phyloP scores from a whole-genome alignment of 2,329 filamentous ascomycete species.

The Nemania abortiva region DNA sequence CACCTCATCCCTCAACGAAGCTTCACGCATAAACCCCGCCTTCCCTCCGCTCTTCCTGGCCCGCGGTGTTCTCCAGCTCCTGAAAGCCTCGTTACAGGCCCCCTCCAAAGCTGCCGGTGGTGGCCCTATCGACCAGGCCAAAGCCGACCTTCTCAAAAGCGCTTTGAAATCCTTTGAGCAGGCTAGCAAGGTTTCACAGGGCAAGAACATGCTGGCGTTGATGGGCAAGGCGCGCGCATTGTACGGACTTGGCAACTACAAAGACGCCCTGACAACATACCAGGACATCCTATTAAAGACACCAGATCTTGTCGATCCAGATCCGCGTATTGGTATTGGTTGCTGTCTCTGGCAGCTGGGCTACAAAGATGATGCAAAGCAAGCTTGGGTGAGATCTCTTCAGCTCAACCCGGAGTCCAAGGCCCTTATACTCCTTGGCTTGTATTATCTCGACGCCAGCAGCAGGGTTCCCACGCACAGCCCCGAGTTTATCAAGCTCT shows the following conservation, averaged over 20 bases:
- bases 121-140: constrained; percentile 76
- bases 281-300: constrained; percentile 88
- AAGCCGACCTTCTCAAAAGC: constrained; percentile 82
- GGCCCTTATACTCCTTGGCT: constrained; percentile 88
- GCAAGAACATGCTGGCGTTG: constrained; percentile 90
- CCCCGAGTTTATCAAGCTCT: constrained; percentile 84
- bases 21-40: constrained; percentile 91
- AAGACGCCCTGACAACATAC: constrained; percentile 85
- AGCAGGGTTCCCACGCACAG: constrained; percentile 85
- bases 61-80: constrained; percentile 86
- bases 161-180: constrained; percentile 96
- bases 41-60: constrained; percentile 93
- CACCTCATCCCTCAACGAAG: constrained; percentile 93
- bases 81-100: constrained; percentile 85
- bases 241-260: constrained; percentile 87
- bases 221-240: constrained; percentile 89
- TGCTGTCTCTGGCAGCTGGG: constrained; percentile 98
- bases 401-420: constrained; percentile 87
- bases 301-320: constrained; percentile 89
- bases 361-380: constrained; percentile 91
- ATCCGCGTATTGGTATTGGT: constrained; percentile 95
- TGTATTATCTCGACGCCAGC: constrained; percentile 90
- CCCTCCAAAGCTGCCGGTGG: constrained; percentile 75
- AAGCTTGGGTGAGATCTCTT: constrained; percentile 88
- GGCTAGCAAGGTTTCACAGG: constrained; percentile 84